Evolutionary conservation across 2,329 filamentous ascomycete genomes (phyloP), one percentile per base, ranked within the genome.

Genomic region (Fusarium mundagurra): DNA sequence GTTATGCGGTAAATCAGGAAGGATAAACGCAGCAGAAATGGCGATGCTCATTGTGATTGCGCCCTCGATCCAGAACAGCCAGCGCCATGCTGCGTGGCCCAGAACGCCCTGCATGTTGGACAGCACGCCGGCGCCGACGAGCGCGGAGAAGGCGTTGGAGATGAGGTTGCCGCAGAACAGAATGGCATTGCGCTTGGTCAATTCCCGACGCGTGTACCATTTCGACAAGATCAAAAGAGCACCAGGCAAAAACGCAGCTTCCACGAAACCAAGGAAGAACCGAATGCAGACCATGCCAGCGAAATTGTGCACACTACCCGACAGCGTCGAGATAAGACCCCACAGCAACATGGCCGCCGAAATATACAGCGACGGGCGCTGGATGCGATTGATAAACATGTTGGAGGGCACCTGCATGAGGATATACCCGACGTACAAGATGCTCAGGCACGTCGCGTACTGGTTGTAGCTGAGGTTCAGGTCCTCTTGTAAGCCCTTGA

Each of bases 351-450:
- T 91, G 33, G 86, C 86, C 24, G 75, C 78, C 1, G 84, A 67
- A 44, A 89, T 88, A 77, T 89, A 89, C 29, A 89, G 79, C 5
- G 85, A 87, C 0, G 88, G 87, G 4, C 87, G 83, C 57, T 81
- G 74, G 70, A 89, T 88, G 58, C 84, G 82, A 81, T 89, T 91
- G 83, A 89, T 87, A 78, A 88, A 79, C 81, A 89, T 89, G 82
- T 89, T 89, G 75, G 86, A 88, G 0, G 88, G 88, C 8, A 89
- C 85, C 82, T 91, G 90, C 88, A 91, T 91, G 72, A 91, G 83
- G 61, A 92, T 86, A 80, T 92, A 92, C 20, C 90, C 90, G 22
- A 91, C 89, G 78, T 93, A 93, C 29, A 93, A 82, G 64, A 93
- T 92, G 69, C 85, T 87, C 51, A 91, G 82, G 64, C 89, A 90